phyloP scores from a whole-genome alignment of 768 basidiomycete species.

The Amanita thiersii region DNA sequence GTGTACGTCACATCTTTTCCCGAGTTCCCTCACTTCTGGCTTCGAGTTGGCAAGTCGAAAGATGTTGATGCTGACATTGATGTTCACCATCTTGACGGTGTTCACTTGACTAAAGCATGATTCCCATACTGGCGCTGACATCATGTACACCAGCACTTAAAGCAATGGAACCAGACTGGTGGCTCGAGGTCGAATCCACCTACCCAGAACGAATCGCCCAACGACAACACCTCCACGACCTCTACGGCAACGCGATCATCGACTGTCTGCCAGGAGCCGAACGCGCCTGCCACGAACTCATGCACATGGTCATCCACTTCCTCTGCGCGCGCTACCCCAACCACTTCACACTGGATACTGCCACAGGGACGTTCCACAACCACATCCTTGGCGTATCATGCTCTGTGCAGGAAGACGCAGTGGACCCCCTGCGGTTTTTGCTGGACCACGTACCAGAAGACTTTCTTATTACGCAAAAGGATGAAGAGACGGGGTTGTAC shows the following conservation, averaged over 20 bases:
- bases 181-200: conserved; percentile 49
- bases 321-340: conserved; percentile 49
- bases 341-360: conserved; percentile 32
- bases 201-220: conserved; percentile 36
- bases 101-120: no score
- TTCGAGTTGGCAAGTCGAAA: no score
- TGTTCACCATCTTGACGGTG: no score
- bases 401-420: conserved; percentile 17
- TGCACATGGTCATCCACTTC: conserved; percentile 50
- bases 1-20: conserved; percentile 26
- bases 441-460: conserved; percentile 48
- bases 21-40: no score
- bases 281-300: conserved; percentile 39
- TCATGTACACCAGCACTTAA: conserved; percentile 26
- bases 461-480: conserved; percentile 34
- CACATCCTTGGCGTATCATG: conserved; percentile 26
- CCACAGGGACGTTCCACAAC: conserved; percentile 31
- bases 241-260: conserved; percentile 32
- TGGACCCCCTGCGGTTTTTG: conserved; percentile 33
- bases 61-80: neutral
- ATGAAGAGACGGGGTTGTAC: conserved; percentile 35
- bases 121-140: neutral
- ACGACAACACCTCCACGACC: conserved; percentile 27
- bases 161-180: conserved; percentile 44
- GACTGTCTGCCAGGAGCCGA: conserved; percentile 41